Conservation (phyloP, 176 grass and related monocot genomes). For the Aegilops sharonensis region DNA sequence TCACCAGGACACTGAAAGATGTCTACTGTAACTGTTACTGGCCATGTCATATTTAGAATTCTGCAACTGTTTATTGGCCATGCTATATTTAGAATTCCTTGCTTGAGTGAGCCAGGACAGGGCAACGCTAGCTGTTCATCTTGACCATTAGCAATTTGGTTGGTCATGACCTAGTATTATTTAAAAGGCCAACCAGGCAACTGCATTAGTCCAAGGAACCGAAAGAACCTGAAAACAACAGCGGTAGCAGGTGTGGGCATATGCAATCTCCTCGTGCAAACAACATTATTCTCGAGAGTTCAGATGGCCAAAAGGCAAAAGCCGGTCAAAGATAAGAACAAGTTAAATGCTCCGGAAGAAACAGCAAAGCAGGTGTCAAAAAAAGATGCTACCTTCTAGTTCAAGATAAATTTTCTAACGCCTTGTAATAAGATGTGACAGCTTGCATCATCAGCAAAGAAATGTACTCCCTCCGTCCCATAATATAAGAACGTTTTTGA, state of each 20-base stretch:
- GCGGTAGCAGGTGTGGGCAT: neutral
- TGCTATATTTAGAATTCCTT: neutral
- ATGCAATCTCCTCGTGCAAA: neutral
- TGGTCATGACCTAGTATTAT: no score
- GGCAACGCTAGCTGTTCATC: neutral
- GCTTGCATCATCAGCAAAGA: conserved; percentile 18
- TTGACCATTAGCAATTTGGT: neutral
- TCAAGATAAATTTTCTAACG: conserved; percentile 25
- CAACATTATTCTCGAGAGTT: neutral
- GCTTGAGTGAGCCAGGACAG: neutral
- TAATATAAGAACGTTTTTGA: no score
- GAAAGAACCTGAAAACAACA: conserved; percentile 20
- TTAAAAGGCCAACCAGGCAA: neutral
- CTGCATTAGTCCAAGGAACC: neutral
- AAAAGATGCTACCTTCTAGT: conserved; percentile 32
- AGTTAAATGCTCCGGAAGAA: conserved; percentile 8
- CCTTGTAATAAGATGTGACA: conserved; percentile 2
- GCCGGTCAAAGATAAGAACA: conserved; percentile 3
- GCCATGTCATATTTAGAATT: neutral
- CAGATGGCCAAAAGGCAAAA: neutral
- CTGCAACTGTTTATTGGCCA: neutral
- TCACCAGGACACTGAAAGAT: neutral
- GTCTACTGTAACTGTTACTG: neutral
- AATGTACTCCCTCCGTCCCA: neutral
- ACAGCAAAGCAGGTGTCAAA: conserved; percentile 17